Base-by-base conservation (phyloP, 1,284 basidiomycete species). In the Trametes pubescens region DNA sequence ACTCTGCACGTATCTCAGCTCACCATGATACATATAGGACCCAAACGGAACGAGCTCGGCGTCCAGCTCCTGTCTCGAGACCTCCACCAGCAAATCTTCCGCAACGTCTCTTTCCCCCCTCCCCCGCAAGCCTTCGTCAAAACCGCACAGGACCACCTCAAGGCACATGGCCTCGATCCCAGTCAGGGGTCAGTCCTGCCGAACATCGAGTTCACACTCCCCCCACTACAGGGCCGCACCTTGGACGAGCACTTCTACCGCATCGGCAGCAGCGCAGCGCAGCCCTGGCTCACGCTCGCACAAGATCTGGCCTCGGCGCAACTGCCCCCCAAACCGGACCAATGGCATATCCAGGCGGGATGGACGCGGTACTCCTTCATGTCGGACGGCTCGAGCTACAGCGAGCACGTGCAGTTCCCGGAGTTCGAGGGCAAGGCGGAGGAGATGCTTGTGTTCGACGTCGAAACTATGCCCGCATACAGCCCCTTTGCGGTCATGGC, bases 171-270 rank as follows among this genome's bases (percentile, higher is more conserved):
- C 3, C 87, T 99, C 51, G 89, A 94, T 66, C 90, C 92, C 0
- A 82, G 86, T 0, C 91, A 93, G 63, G 93, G 93, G 3, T 95
- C 94, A 10, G 84, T 90, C 2, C 84, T 97, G 16, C 89, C 91
- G 0, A 87, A 95, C 64, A 91, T 88, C 10, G 79, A 83, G 2
- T 96, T 99, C 76, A 86, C 89, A 13, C 84, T 99, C 6, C 98
- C 97, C 0, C 84, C 86, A 0, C 80, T 99, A 2, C 93, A 94
- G 75, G 98, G 96, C 14, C 74, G 79, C 5, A 90, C 91, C 66
- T 86, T 99, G 59, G 88, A 93, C 61, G 89, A 98, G 74, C 98
- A 99, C 76, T 99, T 99, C 76, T 85, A 93, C 72, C 84, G 84
- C 47, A 86, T 99, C 47, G 97, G 96, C 2, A 68, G 81, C 4